A percentile compares a stretch with the other conserved stretches of the same genome.
Conservation (phyloP, 768 basidiomycete species). For the Clathrus columnatus region DNA sequence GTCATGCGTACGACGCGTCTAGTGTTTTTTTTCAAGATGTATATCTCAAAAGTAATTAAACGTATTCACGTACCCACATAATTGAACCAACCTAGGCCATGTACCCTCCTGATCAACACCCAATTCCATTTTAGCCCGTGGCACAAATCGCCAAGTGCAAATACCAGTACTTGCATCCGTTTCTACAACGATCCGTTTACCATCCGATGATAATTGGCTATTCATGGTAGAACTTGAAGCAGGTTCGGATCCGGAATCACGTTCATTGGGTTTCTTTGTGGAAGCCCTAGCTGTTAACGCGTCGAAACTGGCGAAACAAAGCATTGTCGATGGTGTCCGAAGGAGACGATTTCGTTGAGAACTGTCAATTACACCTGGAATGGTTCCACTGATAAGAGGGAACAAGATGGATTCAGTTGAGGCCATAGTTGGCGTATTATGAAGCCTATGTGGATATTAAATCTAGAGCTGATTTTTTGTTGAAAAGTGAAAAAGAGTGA, state of each 20-base stretch:
- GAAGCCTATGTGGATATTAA: too few species aligned
- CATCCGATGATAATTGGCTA: not conserved
- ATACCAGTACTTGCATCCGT: conserved; percentile 33
- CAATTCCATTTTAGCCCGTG: conserved; percentile 50
- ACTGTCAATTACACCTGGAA: conserved; percentile 59
- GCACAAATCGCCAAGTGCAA: conserved; percentile 72
- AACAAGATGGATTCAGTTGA: too few species aligned
- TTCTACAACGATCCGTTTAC: conserved; percentile 68
- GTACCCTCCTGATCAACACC: conserved; percentile 53
- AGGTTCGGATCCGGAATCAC: not conserved
- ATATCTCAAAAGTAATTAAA: conserved; percentile 5
- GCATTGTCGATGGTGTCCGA: conserved; percentile 44
- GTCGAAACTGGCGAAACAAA: conserved; percentile 72
- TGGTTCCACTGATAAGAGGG: conserved; percentile 28
- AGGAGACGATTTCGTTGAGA: conserved; percentile 54
- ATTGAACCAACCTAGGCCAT: conserved; percentile 58
- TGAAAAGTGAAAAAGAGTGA: not conserved
- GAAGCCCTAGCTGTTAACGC: conserved; percentile 47
- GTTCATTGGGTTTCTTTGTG: not conserved
- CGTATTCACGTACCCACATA: conserved; percentile 53
- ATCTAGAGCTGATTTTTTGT: not conserved
- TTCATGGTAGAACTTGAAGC: not conserved
- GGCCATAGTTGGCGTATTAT: too few species aligned
- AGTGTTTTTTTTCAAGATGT: conserved; percentile 27
- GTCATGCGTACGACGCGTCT: conserved; percentile 27